Evolutionary conservation across 148 eudicot genomes (phyloP).

Genomic region (Rheum nobile): DNA sequence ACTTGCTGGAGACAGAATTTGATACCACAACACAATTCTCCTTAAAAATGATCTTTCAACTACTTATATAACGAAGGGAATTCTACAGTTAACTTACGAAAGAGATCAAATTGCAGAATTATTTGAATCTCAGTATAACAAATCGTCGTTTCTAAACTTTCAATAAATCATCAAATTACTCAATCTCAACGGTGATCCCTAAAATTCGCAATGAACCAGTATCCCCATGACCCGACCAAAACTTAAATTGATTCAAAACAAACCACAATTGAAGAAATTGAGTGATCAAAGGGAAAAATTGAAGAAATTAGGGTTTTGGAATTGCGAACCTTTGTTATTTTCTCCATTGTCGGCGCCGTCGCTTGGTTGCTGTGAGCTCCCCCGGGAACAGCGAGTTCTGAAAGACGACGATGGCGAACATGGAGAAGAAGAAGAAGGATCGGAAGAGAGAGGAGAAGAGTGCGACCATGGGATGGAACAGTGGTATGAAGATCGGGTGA

Average conservation of each 20-base stretch:
- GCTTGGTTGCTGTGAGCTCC: conserved; percentile 24
- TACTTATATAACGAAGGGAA: background rate
- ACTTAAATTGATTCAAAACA: background rate
- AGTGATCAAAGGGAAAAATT: background rate
- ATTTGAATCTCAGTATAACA: background rate
- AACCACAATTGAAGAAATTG: background rate
- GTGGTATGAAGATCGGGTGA: background rate
- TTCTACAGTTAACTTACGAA: no score
- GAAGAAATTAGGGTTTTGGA: background rate
- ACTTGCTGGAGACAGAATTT: background rate
- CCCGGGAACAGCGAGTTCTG: conserved; percentile 24
- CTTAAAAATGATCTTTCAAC: no score
- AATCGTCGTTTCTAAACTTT: background rate
- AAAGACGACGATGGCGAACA: conserved; percentile 10
- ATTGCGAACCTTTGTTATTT: conserved; percentile 13
- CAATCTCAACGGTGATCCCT: background rate
- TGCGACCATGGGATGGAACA: background rate
- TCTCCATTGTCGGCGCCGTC: conserved; percentile 21
- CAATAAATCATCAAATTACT: background rate
- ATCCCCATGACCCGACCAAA: background rate
- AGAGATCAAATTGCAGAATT: background rate
- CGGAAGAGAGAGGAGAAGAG: background rate
- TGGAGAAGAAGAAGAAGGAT: background rate
- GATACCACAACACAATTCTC: background rate
- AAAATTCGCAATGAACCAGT: background rate